phyloP scores from a whole-genome alignment of 1,139 yeast genomes.

The Suhomyces bribrorum region DNA sequence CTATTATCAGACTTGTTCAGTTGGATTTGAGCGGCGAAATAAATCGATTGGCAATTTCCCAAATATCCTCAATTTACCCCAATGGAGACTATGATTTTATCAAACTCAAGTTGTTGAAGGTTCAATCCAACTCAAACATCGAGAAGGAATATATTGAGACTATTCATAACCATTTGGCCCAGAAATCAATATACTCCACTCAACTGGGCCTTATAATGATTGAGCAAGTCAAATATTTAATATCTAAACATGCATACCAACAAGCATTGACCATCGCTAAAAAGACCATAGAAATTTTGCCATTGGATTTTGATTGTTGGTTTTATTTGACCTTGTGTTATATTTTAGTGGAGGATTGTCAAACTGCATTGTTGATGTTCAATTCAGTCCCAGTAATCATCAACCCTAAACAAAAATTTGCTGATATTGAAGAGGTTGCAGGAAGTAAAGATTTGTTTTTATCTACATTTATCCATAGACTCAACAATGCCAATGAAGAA shows the following conservation, averaged over 20 bases:
- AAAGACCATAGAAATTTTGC: conserved; percentile 34
- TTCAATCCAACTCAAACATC: conserved; percentile 28
- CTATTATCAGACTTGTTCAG: conserved; percentile 26
- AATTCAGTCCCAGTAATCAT: conserved; percentile 38
- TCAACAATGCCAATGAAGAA: conserved; percentile 22
- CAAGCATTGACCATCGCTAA: conserved; percentile 36
- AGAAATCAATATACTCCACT: conserved; percentile 24
- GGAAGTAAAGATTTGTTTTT: conserved; percentile 37
- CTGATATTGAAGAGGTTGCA: conserved; percentile 24
- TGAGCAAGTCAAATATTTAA: conserved; percentile 42
- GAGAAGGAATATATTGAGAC: conserved; percentile 29
- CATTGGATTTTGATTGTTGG: conserved; percentile 49
- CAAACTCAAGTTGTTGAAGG: conserved; percentile 30
- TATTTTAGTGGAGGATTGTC: conserved; percentile 30
- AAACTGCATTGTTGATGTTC: conserved; percentile 34
- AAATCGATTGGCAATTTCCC: conserved; percentile 24
- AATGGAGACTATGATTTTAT: conserved; percentile 33
- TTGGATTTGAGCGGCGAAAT: conserved; percentile 21
- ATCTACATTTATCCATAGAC: conserved; percentile 27
- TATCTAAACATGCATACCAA: conserved; percentile 29
- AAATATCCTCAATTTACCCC: conserved; percentile 20
- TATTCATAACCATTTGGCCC: conserved; percentile 26
- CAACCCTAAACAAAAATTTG: conserved; percentile 13
- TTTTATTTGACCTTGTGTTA: conserved; percentile 37
- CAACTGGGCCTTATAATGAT: conserved; percentile 39